Evolutionary conservation across 2,329 filamentous ascomycete species (phyloP).

Genomic region (Talaromyces albobiverticillius): DNA sequence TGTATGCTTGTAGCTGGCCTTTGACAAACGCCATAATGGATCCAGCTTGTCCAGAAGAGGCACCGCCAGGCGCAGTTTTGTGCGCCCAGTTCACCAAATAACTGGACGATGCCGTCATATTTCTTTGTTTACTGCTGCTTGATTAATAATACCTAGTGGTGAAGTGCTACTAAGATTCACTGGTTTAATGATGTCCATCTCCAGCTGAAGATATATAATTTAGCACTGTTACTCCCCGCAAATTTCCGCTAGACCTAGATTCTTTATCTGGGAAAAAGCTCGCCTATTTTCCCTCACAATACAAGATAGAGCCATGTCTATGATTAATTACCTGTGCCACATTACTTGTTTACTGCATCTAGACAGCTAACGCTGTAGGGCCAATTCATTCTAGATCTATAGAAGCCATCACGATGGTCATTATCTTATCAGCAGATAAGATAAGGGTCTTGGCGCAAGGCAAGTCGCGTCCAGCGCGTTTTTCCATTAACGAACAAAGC

Average conservation of each 20-base stretch:
- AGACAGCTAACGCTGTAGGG: too few species aligned
- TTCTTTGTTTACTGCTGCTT: not conserved
- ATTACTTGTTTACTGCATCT: too few species aligned
- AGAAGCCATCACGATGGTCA: too few species aligned
- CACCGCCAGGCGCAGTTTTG: not conserved
- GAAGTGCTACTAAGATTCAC: too few species aligned
- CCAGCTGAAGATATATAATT: not conserved
- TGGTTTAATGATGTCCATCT: not conserved
- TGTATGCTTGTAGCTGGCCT: not conserved
- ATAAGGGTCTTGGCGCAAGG: conserved; percentile 1
- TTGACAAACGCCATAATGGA: not conserved
- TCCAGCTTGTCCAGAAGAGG: not conserved
- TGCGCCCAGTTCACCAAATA: not conserved
- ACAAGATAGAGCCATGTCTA: too few species aligned
- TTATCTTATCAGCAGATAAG: not conserved
- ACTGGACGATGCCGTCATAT: not conserved
- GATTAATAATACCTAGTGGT: too few species aligned
- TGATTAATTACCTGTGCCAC: too few species aligned
- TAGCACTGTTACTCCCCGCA: too few species aligned
- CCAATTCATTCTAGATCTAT: too few species aligned
- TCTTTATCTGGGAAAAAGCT: too few species aligned
- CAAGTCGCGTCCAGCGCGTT: conserved; percentile 2
- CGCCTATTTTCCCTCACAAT: too few species aligned
- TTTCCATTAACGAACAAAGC: not conserved
- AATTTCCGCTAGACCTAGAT: too few species aligned